Evolutionary conservation across 2,329 filamentous ascomycete genomes (phyloP).

Genomic region (Botrytis medusae): DNA sequence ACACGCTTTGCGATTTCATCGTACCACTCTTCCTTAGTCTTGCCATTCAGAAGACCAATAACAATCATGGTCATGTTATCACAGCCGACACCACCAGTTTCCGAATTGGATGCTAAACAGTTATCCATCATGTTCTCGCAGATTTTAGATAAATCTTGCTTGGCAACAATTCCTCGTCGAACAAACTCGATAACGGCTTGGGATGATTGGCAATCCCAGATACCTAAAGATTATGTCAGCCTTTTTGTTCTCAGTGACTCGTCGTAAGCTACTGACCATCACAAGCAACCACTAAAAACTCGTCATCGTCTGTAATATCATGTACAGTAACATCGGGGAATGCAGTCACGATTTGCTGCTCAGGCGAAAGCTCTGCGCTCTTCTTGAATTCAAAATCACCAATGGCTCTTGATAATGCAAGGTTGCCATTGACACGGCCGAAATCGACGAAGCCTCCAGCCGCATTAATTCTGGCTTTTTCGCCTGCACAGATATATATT

Average conservation of each 20-base stretch:
- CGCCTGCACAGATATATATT: conserved; percentile 55
- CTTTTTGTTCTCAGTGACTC: conserved; percentile 4
- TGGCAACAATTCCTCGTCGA: conserved; percentile 89
- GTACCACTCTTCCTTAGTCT: conserved; percentile 97
- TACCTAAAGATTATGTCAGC: conserved; percentile 59
- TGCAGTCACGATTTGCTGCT: conserved; percentile 97
- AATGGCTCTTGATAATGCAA: conserved; percentile 93
- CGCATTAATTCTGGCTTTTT: conserved; percentile 93
- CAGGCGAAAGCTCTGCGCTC: conserved; percentile 92
- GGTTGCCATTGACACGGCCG: conserved; percentile 95
- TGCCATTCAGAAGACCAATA: conserved; percentile 84
- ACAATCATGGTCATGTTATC: conserved; percentile 99
- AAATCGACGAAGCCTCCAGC: conserved; percentile 98
- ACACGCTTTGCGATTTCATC: conserved; percentile 92
- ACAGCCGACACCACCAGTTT: conserved; percentile 95
- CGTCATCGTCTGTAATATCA: conserved; percentile 87
- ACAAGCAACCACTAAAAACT: conserved; percentile 91
- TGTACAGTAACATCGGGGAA: conserved; percentile 93
- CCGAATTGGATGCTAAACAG: conserved; percentile 94
- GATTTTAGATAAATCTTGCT: conserved; percentile 91
- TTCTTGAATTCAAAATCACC: conserved; percentile 99
- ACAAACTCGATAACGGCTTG: conserved; percentile 98
- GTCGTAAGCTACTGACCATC: conserved; percentile 63
- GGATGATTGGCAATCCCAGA: conserved; percentile 99
- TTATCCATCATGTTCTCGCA: conserved; percentile 99